A percentile compares a stretch with the other conserved stretches of the same genome.
These are phyloP conservation scores for Backusella macrospora DNA, from an alignment of 192 early-diverging fungal species.

Conservation along the genomic window DNA sequence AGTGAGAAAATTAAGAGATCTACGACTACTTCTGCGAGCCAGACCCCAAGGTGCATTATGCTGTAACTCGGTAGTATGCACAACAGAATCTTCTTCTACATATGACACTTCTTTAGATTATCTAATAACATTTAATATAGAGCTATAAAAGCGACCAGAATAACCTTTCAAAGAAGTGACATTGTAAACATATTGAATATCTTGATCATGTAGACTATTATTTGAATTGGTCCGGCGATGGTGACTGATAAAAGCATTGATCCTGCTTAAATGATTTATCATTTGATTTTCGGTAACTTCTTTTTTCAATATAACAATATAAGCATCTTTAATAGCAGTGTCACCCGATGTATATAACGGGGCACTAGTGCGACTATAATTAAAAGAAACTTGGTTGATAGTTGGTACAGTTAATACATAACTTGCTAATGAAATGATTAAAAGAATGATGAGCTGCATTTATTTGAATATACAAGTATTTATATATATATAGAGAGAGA, in stretches of 20 bases:
- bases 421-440: background rate
- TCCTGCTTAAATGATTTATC: slow-evolving; percentile 24
- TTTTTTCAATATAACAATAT: slow-evolving; percentile 78
- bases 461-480: no score
- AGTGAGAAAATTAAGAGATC: slow-evolving; percentile 53
- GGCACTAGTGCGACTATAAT: slow-evolving; percentile 35
- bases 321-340: slow-evolving; percentile 66
- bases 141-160: slow-evolving; percentile 61
- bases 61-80: slow-evolving; percentile 66
- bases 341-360: slow-evolving; percentile 63
- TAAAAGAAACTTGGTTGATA: background rate
- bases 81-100: slow-evolving; percentile 79
- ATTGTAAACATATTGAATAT: slow-evolving; percentile 69
- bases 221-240: slow-evolving; percentile 6
- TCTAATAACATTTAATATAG: slow-evolving; percentile 64
- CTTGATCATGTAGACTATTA: slow-evolving; percentile 33
- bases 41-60: slow-evolving; percentile 83
- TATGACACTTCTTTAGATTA: slow-evolving; percentile 65
- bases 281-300: slow-evolving; percentile 26
- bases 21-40: slow-evolving; percentile 75
- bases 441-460: background rate
- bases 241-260: slow-evolving; percentile 21
- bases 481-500: background rate
- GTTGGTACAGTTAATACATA: slow-evolving; percentile 17
- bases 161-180: slow-evolving; percentile 68